Base-by-base conservation (phyloP, 495 filamentous ascomycete genomes). In the Neurospora discreta region DNA sequence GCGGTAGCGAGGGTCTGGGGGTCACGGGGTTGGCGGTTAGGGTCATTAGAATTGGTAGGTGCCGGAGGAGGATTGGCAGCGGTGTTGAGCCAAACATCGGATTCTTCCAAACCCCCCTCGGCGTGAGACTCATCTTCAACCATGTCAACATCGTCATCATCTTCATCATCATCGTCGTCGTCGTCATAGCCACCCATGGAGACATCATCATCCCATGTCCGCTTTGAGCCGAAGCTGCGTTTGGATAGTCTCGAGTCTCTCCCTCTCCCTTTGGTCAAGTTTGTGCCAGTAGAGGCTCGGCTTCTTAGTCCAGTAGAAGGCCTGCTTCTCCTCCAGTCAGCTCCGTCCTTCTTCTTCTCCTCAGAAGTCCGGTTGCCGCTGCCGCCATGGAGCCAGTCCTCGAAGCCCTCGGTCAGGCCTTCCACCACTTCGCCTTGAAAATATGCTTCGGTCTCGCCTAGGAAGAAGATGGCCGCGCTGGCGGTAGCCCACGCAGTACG, bases 361-460 rank as follows among this genome's bases (percentile, higher is more conserved):
- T 77, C 74, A 38, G 71, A 70, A 8, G 68, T 39, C 9, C 72
- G 70, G 26, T 80, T 76, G 20, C 74, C 72, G 15, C 75, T 75
- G 9, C 81, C 81, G n/a, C 78, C 80, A 5, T 69, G 74, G 9
- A 87, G 74, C 86, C 86, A 85, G 10, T 70, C 70, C 38, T 85
- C 81, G 60, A 85, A 91, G 78, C 91, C 92, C 84, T 80, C 84
- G 85, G 91, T 97, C 0, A 92, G 90, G 10, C 89, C 89, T 70
- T 90, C 87, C 20, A 97, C 88, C 1, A 98, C 90, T 78, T 98
- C 93, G 3, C 92, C 93, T 77, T 97, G 94, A 73, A 98, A 90
- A 74, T 95, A 98, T 15, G 87, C 88, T 71, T 93, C 91, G 15
- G 91, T 88, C 73, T 97, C 94, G 1, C 91, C 91, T 4, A 99